Evolutionary conservation across 306 rosid species (phyloP).

Genomic region (Oxytropis ochrocephala): DNA sequence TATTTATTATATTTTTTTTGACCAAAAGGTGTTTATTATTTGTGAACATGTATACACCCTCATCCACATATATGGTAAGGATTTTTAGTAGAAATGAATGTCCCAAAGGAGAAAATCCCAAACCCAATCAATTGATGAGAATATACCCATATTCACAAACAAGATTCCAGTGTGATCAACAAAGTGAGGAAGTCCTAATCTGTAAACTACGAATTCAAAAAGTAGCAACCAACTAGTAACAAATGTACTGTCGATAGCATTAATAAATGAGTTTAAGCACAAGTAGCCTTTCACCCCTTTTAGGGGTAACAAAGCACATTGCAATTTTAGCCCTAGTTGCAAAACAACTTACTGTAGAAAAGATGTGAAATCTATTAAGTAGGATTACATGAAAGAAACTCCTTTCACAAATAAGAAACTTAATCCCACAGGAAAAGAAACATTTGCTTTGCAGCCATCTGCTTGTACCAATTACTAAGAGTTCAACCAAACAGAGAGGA

Average conservation of each 20-base stretch:
- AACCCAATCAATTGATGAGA: not conserved
- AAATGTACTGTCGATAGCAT: not conserved
- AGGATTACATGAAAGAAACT: not conserved
- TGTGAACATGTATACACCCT: not conserved
- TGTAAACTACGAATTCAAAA: too few species aligned
- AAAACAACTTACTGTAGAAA: not conserved
- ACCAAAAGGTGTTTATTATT: not conserved
- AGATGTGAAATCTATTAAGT: not conserved
- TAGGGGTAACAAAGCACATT: not conserved
- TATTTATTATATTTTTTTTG: not conserved
- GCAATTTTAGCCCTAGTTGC: not conserved
- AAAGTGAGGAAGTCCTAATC: too few species aligned
- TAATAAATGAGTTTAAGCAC: not conserved
- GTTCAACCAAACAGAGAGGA: not conserved
- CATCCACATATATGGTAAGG: not conserved
- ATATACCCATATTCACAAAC: not conserved
- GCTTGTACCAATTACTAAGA: not conserved
- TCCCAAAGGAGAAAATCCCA: not conserved
- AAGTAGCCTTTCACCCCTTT: not conserved
- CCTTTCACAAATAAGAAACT: constrained; percentile 5
- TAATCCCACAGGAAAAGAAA: not conserved
- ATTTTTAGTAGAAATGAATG: not conserved
- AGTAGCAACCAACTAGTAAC: not conserved
- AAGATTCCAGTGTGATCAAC: not conserved
- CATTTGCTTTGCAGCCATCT: not conserved